A percentile compares a stretch with the other conserved stretches of the same genome.
phyloP scores from a whole-genome alignment of 2,329 filamentous ascomycete species.

The Fusarium napiforme region DNA sequence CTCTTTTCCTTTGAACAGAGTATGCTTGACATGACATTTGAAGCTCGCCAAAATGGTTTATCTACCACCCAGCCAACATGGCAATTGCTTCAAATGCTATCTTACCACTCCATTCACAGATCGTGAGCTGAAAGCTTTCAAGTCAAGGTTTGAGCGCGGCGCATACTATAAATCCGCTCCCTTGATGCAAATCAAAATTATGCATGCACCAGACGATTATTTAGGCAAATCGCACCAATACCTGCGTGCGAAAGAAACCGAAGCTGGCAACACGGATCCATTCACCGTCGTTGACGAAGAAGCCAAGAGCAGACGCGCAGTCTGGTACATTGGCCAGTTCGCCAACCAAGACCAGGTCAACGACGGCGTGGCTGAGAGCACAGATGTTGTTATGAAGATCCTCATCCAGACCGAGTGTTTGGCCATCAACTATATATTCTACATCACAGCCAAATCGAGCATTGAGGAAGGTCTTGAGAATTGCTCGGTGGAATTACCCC shows the following conservation, averaged over 20 bases:
- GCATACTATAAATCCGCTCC: background rate
- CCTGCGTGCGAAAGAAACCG: background rate
- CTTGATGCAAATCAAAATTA: background rate
- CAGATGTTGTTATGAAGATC: background rate
- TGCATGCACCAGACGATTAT: background rate
- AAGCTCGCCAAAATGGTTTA: background rate
- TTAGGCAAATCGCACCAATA: conserved; percentile 1
- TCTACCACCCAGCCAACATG: background rate
- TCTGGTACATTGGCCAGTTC: conserved; percentile 8
- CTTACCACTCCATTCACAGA: background rate
- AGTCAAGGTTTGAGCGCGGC: background rate
- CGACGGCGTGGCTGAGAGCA: background rate
- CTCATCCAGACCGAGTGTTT: background rate
- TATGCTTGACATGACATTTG: background rate
- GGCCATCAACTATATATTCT: background rate
- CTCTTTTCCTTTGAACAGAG: background rate
- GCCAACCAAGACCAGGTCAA: background rate
- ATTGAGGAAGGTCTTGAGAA: background rate
- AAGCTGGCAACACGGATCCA: background rate
- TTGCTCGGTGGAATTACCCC: background rate
- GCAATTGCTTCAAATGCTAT: background rate
- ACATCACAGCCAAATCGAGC: background rate
- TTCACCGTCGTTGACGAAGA: conserved; percentile 2
- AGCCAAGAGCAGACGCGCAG: background rate
- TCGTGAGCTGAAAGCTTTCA: background rate